Conservation (phyloP, 1,284 basidiomycete species). For the Ceratobasidium theobromae region DNA sequence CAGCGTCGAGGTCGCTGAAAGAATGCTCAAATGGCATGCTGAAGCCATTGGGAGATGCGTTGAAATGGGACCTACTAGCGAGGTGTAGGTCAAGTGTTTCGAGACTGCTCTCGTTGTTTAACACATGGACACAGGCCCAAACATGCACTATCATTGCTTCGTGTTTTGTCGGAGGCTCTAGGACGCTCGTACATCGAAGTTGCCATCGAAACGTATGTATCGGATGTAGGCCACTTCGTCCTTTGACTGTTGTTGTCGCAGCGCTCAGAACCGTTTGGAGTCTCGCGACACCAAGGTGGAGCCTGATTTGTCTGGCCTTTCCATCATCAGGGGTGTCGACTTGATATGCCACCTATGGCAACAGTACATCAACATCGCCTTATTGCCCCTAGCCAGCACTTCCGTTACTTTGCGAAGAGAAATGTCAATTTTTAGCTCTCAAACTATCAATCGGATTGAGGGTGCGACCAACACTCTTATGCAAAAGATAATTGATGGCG, state of each 20-base stretch:
- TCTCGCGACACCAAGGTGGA: slow-evolving; percentile 73
- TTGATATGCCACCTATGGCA: slow-evolving; percentile 96
- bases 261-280: slow-evolving; percentile 72
- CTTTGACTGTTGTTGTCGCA: slow-evolving; percentile 43
- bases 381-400: slow-evolving; percentile 84
- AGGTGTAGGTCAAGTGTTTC: slow-evolving; percentile 64
- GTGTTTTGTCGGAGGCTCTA: slow-evolving; percentile 87
- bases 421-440: slow-evolving; percentile 92
- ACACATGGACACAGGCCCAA: slow-evolving; percentile 64
- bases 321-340: slow-evolving; percentile 75
- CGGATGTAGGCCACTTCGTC: neutral
- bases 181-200: slow-evolving; percentile 87
- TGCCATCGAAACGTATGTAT: slow-evolving; percentile 82
- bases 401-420: slow-evolving; percentile 89
- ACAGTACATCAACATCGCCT: slow-evolving; percentile 88
- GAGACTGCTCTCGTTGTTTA: neutral
- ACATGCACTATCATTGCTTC: slow-evolving; percentile 82
- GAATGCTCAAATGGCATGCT: slow-evolving; percentile 94
- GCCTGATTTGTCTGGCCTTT: slow-evolving; percentile 73
- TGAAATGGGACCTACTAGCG: slow-evolving; percentile 75
- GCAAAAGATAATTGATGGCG: slow-evolving; percentile 83
- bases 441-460: slow-evolving; percentile 85
- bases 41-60: slow-evolving; percentile 91
- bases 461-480: slow-evolving; percentile 81
- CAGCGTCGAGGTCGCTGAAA: slow-evolving; percentile 75